Base-by-base conservation (phyloP, 148 eudicot species). In the Diospyros lotus region DNA sequence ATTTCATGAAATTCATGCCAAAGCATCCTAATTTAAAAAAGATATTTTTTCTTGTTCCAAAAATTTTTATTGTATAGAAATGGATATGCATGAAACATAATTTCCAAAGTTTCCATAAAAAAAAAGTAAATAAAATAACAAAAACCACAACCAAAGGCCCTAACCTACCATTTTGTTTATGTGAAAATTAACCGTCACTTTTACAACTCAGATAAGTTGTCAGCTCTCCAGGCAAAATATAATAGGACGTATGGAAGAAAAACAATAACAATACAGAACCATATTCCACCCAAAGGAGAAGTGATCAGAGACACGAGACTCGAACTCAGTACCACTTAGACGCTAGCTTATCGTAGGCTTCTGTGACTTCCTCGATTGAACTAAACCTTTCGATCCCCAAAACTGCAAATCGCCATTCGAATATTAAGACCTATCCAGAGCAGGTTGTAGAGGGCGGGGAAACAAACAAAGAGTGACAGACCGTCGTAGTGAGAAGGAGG, bases 401-500 rank as follows among this genome's bases (percentile, higher is more conserved):
- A 78, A 82, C 98, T 94, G 82, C 28, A 83, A 28, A 76, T 56
- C 13, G 61, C 62, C 56, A 64, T 9, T 12, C 70, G n/a, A 78
- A 58, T 18, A 15, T 58, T 8, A 8, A 48, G 4, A 4, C 4
- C 8, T 48, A 48, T 48, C 52, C 4, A 48, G 8, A 4, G 52
- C 17, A 15, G 66, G 60, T 63, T 66, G 18, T 4, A 61, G 4
- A 38, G 67, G 50, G 13, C 39, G 75, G 38, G 12, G 4, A n/a
- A 42, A 60, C 6, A 71, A 50, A 41, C 50, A 45, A 78, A 68
- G 14, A 46, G 62, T 38, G 9, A 80, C 52, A 41, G 9, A 93
- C 98, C 96, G 28, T 91, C 91, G 77, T 93, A 93, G 73, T 91
- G 91, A 66, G 94, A 87, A 58, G 85, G 80, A 15, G 98, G 98